Percentiles rank a stretch among this genome's conserved stretches.
Evolutionary conservation across 768 basidiomycete genomes (phyloP).

Genomic region (Kockovaella imperatae): DNA sequence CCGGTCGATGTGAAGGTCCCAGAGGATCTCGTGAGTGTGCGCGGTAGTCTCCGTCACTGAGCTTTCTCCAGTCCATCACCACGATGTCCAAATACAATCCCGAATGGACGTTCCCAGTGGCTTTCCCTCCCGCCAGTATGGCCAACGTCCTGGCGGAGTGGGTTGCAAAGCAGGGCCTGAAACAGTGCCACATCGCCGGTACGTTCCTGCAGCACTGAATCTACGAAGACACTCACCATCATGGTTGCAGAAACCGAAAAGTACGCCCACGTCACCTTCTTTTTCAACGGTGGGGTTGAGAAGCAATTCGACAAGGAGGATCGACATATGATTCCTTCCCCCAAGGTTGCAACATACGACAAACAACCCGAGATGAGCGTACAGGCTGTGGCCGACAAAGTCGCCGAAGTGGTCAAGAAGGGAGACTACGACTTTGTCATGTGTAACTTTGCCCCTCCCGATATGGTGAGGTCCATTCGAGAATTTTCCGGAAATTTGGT

Average conservation of each 20-base stretch:
- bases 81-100: conserved; percentile 92
- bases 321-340: conserved; percentile 79
- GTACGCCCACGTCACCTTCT: conserved; percentile 95
- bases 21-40: conserved; percentile 59
- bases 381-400: conserved; percentile 79
- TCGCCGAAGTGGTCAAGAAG: conserved; percentile 70
- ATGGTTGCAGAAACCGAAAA: conserved; percentile 76
- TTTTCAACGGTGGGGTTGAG: conserved; percentile 95
- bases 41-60: background rate
- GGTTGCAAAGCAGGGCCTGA: conserved; percentile 67
- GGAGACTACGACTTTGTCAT: conserved; percentile 78
- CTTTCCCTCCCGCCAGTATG: conserved; percentile 92
- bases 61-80: conserved; percentile 58
- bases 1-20: conserved; percentile 77
- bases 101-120: conserved; percentile 79
- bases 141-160: conserved; percentile 91
- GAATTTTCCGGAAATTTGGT: background rate
- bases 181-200: conserved; percentile 85
- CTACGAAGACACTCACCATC: background rate
- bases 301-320: conserved; percentile 79
- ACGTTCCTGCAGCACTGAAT: conserved; percentile 15
- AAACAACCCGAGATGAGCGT: conserved; percentile 83
- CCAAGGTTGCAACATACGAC: conserved; percentile 92
- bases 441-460: conserved; percentile 96
- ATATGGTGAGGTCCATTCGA: conserved; percentile 60